phyloP scores from a whole-genome alignment of 108 stramenopile genomes.

The Cyclostephanos tholiformis region DNA sequence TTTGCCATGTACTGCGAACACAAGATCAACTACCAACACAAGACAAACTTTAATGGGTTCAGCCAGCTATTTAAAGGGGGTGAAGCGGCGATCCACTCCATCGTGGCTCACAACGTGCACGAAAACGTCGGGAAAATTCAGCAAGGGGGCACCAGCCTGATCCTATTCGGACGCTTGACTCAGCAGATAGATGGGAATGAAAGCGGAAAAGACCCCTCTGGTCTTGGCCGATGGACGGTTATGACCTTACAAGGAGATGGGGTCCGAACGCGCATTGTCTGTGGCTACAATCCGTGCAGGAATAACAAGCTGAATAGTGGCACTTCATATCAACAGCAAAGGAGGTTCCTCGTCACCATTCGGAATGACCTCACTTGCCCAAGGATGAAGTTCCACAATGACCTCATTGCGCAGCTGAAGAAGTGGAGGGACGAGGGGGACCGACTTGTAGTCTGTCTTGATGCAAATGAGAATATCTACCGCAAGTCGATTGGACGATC shows the following conservation, averaged over 20 bases:
- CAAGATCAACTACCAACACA: background rate
- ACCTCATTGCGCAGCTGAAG: background rate
- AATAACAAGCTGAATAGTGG: background rate
- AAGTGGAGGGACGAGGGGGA: background rate
- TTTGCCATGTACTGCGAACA: background rate
- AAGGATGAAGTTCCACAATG: background rate
- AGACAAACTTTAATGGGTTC: background rate
- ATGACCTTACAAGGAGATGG: slow-evolving; percentile 2
- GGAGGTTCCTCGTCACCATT: background rate
- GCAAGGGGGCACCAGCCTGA: background rate
- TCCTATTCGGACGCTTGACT: background rate
- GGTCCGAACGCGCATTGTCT: background rate
- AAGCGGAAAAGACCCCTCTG: slow-evolving; percentile 5
- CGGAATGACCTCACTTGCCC: background rate
- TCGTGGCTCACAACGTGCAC: background rate
- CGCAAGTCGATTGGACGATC: background rate
- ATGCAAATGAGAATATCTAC: background rate
- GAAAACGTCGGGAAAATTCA: background rate
- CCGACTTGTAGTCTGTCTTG: background rate
- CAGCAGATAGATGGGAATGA: background rate
- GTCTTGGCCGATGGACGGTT: slow-evolving; percentile 1
- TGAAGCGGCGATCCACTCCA: background rate
- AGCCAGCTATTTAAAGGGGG: background rate
- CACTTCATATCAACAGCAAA: background rate
- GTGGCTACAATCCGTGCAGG: background rate